A percentile compares a stretch with the other conserved stretches of the same genome.
These are phyloP conservation scores for Asparagopsis taxiformis DNA, from an alignment of 31 red algal genomes.

Conservation along the genomic window DNA sequence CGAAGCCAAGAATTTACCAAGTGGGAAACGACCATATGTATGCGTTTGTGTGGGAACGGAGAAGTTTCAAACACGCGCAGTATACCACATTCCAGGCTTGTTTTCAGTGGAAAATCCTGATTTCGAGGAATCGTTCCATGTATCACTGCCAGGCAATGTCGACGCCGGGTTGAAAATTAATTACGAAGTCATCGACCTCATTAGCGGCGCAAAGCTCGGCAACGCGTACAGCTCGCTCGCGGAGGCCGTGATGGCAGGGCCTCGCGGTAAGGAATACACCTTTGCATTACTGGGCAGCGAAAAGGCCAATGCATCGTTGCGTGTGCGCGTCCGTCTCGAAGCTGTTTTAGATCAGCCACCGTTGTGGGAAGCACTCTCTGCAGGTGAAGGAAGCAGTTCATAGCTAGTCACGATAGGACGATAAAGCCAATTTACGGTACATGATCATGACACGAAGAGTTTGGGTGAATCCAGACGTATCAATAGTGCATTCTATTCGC, in stretches of 20 bases:
- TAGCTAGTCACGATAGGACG: too few relatives aligned
- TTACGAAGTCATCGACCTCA: slow-evolving; percentile 44
- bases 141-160: slow-evolving; percentile 27
- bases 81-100: slow-evolving; percentile 28
- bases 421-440: too few relatives aligned
- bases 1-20: slow-evolving; percentile 54
- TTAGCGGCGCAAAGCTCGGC: slow-evolving; percentile 24
- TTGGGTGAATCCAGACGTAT: neutral
- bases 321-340: slow-evolving; percentile 23
- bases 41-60: slow-evolving; percentile 34
- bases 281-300: slow-evolving; percentile 40
- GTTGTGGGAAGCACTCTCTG: slow-evolving; percentile 52
- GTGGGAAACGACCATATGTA: slow-evolving; percentile 40
- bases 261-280: slow-evolving; percentile 33
- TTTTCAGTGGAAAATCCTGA: slow-evolving; percentile 59
- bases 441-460: too few relatives aligned
- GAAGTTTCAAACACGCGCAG: slow-evolving; percentile 26
- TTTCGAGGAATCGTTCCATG: slow-evolving; percentile 64
- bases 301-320: slow-evolving; percentile 33
- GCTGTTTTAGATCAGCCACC: slow-evolving; percentile 55
- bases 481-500: slow-evolving; percentile 12
- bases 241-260: slow-evolving; percentile 34
- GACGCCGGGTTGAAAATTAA: slow-evolving; percentile 42
- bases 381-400: too few relatives aligned
- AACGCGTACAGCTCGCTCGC: slow-evolving; percentile 48